Conservation (phyloP, 805 yeast genomes). For the Blastobotrys chiropterorum region DNA sequence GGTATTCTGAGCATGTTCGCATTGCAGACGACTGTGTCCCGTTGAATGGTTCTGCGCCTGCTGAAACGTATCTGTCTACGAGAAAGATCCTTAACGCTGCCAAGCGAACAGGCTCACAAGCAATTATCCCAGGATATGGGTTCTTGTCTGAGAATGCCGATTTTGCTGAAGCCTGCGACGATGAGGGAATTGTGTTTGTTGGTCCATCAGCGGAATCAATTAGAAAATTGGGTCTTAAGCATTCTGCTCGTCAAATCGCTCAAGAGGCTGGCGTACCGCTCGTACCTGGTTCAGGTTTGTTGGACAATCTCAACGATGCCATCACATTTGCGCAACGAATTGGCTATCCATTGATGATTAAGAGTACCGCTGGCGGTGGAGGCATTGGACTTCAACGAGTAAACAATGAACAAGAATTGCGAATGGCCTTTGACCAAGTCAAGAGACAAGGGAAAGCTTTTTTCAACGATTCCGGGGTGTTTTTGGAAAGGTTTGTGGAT, state of each 20-base stretch:
- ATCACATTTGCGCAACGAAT: slow-evolving; percentile 62
- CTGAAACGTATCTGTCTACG: slow-evolving; percentile 81
- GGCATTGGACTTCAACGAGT: slow-evolving; percentile 97
- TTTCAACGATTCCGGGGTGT: slow-evolving; percentile 94
- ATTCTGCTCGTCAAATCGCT: slow-evolving; percentile 94
- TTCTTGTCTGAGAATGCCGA: slow-evolving; percentile 95
- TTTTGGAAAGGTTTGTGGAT: slow-evolving; percentile 89
- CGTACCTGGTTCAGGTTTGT: slow-evolving; percentile 94
- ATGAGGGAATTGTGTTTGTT: slow-evolving; percentile 81
- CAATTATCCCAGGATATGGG: slow-evolving; percentile 98
- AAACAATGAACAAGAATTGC: slow-evolving; percentile 73
- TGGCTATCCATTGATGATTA: slow-evolving; percentile 88
- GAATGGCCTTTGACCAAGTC: slow-evolving; percentile 80
- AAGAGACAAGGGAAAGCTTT: slow-evolving; percentile 90
- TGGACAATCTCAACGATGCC: slow-evolving; percentile 69
- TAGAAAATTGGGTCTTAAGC: slow-evolving; percentile 85
- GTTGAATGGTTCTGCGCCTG: slow-evolving; percentile 74
- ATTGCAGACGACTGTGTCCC: slow-evolving; percentile 79
- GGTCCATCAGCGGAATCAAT: slow-evolving; percentile 97
- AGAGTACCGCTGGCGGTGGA: slow-evolving; percentile 99
- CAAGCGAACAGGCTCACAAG: slow-evolving; percentile 76
- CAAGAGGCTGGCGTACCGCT: slow-evolving; percentile 87
- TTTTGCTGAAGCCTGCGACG: slow-evolving; percentile 79
- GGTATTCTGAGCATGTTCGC: slow-evolving; percentile 79
- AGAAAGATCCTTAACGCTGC: slow-evolving; percentile 87